Conservation (phyloP, 2,329 filamentous ascomycete species). For the Cadophora sp. region DNA sequence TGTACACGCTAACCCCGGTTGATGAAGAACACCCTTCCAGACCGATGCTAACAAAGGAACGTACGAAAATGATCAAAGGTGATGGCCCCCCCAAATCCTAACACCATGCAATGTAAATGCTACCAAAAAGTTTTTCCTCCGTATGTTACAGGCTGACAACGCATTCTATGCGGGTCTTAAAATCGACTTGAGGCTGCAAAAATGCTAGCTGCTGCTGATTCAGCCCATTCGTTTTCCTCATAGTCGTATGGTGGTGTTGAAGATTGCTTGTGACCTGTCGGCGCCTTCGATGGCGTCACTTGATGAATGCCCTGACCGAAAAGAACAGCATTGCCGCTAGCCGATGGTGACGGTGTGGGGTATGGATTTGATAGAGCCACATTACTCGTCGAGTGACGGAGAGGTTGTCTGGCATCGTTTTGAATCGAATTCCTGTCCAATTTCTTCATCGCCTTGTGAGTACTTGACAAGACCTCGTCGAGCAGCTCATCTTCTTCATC, state of each 20-base stretch:
- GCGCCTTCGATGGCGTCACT: conserved; percentile 55
- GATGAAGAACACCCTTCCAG: conserved; percentile 25
- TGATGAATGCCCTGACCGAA: conserved; percentile 66
- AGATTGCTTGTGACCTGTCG: conserved; percentile 71
- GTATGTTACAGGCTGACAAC: conserved; percentile 41
- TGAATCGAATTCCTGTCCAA: conserved; percentile 57
- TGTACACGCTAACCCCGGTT: conserved; percentile 33
- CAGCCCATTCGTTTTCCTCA: conserved; percentile 91
- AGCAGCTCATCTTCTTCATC: conserved; percentile 96
- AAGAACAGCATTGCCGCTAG: conserved; percentile 77
- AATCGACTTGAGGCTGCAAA: conserved; percentile 74
- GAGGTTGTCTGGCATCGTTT: conserved; percentile 52
- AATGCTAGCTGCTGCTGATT: conserved; percentile 81
- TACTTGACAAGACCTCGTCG: conserved; percentile 84
- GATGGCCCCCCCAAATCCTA: conserved; percentile 37
- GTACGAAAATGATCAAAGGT: conserved; percentile 33
- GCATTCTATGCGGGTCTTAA: conserved; percentile 43
- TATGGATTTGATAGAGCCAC: conserved; percentile 66
- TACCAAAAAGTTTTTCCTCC: conserved; percentile 43
- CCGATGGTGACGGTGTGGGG: conserved; percentile 76
- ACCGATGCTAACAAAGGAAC: conserved; percentile 37
- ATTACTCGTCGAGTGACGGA: conserved; percentile 71
- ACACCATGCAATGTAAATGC: conserved; percentile 46
- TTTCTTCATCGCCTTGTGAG: conserved; percentile 75
- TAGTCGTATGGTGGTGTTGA: conserved; percentile 96